These are phyloP conservation scores for Hyaloperonospora brassicae DNA, from an alignment of 352 stramenopile genomes.

Conservation along the genomic window DNA sequence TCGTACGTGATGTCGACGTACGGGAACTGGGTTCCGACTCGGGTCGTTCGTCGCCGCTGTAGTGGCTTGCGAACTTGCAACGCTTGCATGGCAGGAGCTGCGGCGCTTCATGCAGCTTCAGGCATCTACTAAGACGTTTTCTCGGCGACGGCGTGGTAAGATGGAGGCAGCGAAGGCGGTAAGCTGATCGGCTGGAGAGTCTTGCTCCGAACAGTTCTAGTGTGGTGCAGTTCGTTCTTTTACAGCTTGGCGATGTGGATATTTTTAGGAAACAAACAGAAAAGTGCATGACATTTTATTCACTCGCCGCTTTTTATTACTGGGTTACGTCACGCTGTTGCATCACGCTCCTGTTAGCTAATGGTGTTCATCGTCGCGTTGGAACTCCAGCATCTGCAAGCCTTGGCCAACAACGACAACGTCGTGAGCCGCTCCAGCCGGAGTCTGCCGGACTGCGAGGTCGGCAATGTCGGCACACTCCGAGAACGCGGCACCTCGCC, in stretches of 20 bases:
- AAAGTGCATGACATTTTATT: slow-evolving; percentile 37
- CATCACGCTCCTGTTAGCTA: background rate
- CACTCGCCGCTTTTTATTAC: slow-evolving; percentile 4
- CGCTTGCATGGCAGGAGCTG: slow-evolving; percentile 8
- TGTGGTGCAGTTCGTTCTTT: slow-evolving; percentile 24
- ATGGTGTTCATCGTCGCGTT: slow-evolving; percentile 2
- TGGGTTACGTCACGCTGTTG: slow-evolving; percentile 1
- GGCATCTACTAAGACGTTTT: slow-evolving; percentile 4
- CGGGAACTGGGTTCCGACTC: slow-evolving; percentile 28
- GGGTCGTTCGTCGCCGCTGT: slow-evolving; percentile 23
- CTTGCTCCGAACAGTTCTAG: slow-evolving; percentile 18
- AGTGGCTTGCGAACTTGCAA: slow-evolving; percentile 3
- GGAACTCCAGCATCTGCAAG: slow-evolving; percentile 56
- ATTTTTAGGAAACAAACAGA: slow-evolving; percentile 28
- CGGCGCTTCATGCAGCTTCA: slow-evolving; percentile 1
- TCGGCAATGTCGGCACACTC: slow-evolving; percentile 80
- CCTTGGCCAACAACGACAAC: slow-evolving; percentile 75
- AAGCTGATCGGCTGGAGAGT: slow-evolving; percentile 6
- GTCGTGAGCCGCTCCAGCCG: slow-evolving; percentile 7
- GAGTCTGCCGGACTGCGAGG: slow-evolving; percentile 29
- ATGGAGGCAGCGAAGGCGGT: slow-evolving; percentile 3
- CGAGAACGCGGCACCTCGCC: slow-evolving; percentile 53
- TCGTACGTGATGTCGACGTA: slow-evolving; percentile 9
- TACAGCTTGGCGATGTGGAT: slow-evolving; percentile 30
- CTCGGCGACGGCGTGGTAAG: slow-evolving; percentile 1